Conservation (phyloP, 352 stramenopile genomes). For the Saprolegnia parasitica region DNA sequence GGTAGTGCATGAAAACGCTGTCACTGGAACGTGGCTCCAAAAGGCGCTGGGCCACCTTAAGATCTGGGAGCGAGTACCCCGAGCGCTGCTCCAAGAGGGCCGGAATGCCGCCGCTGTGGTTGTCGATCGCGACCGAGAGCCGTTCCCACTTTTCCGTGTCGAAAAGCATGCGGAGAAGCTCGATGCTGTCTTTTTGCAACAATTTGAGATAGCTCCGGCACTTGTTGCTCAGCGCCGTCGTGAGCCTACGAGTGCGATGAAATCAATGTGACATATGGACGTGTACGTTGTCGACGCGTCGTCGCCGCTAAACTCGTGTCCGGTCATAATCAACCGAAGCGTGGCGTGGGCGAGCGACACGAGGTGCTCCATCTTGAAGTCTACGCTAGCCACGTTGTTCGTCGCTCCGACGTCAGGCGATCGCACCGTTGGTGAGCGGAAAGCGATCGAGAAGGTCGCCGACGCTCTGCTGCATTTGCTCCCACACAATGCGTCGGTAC, state of each 20-base stretch:
- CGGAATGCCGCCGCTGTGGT: slow-evolving; percentile 39
- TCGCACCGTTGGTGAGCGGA: slow-evolving; percentile 62
- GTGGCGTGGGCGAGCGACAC: slow-evolving; percentile 74
- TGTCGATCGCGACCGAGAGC: slow-evolving; percentile 45
- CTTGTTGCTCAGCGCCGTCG: slow-evolving; percentile 42
- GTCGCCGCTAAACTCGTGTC: slow-evolving; percentile 74
- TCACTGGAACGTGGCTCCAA: neutral
- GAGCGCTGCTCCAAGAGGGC: slow-evolving; percentile 70
- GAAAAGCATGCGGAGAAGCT: slow-evolving; percentile 75
- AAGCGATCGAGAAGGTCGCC: slow-evolving; percentile 66
- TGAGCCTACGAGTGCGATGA: neutral
- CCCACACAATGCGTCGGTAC: slow-evolving; percentile 82
- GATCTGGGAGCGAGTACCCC: slow-evolving; percentile 47
- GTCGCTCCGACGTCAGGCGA: neutral
- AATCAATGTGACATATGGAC: neutral
- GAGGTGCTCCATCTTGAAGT: slow-evolving; percentile 85
- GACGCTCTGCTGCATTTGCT: slow-evolving; percentile 78
- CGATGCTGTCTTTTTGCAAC: slow-evolving; percentile 78
- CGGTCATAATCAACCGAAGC: slow-evolving; percentile 70
- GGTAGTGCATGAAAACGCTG: slow-evolving; percentile 14
- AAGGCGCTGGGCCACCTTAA: neutral
- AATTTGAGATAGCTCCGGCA: slow-evolving; percentile 51
- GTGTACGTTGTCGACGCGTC: slow-evolving; percentile 61
- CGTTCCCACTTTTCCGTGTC: slow-evolving; percentile 84
- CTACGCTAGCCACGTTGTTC: too few relatives aligned